Conservation (phyloP, 1,284 basidiomycete genomes). For the Leccinum insolens region DNA sequence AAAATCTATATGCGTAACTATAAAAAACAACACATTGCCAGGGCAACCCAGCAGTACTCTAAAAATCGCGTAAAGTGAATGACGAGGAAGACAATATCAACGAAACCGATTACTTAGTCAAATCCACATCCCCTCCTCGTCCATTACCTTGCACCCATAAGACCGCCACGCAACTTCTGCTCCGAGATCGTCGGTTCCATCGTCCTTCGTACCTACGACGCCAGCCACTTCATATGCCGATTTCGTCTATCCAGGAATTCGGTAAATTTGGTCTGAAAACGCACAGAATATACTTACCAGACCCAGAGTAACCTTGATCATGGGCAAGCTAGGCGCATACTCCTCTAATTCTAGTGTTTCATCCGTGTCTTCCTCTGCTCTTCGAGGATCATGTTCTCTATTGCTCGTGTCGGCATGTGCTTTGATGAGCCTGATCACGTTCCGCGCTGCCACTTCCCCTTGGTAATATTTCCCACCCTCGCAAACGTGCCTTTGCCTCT, state of each 20-base stretch:
- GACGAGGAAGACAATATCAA: background rate
- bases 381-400: background rate
- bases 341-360: constrained; percentile 46
- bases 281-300: constrained; percentile 30
- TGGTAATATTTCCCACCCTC: constrained; percentile 40
- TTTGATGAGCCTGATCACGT: constrained; percentile 48
- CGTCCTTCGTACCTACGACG: constrained; percentile 43
- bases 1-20: background rate
- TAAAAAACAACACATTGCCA: background rate
- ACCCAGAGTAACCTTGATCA: constrained; percentile 68
- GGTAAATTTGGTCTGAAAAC: background rate
- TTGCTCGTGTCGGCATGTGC: constrained; percentile 13
- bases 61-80: background rate
- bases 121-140: constrained; percentile 31
- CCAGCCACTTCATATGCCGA: constrained; percentile 45
- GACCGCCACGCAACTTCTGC: constrained; percentile 45
- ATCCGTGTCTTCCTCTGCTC: constrained; percentile 14
- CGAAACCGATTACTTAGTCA: background rate
- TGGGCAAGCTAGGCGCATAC: constrained; percentile 53
- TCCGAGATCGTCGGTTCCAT: constrained; percentile 50
- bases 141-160: constrained; percentile 30
- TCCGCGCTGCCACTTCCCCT: constrained; percentile 56
- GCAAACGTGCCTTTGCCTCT: too few species aligned
- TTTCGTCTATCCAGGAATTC: constrained; percentile 30
- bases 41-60: background rate